Evolutionary conservation across 805 yeast species (phyloP), one percentile per base, ranked within the genome.

Genomic region (Kazachstania taianensis): DNA sequence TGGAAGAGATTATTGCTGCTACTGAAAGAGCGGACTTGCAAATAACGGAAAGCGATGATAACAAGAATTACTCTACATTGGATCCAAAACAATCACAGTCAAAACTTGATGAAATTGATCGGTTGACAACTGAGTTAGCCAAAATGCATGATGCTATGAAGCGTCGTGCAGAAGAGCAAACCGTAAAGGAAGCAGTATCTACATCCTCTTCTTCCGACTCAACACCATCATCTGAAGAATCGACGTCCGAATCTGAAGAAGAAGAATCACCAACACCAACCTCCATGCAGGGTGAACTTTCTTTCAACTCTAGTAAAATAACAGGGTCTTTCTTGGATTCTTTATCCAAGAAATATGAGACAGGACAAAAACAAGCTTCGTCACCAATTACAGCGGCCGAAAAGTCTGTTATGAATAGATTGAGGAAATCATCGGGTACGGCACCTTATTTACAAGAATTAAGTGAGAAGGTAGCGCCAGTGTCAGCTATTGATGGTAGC

Each of bases 311-410:
- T n/a, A n/a, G n/a, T n/a, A n/a, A n/a, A n/a, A n/a, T n/a, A n/a
- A n/a, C n/a, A n/a, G 47, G 55, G 5, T 55, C 62, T 10, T 57
- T 59, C 32, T 44, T 59, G 10, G 60, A 49, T 27, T 32, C 51
- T 1, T 38, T 59, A 32, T 52, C 61, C 1, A 56, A 57, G 26
- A 59, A 57, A 37, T 59, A 55, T 41, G 58, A 56, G 5, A 50
- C 52, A 9, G 57, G 54, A 4, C 51, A 48, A 35, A 44, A 42
- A 13, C 27, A 38, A 13, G 25, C 41, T 9, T 17, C 33, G 7
- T 31, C 42, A 5, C 33, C 39, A 9, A 33, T 38, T 5, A 36
- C 42, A 5, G 28, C 20, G 4, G 35, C 28, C 5, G 47, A 48
- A 38, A 50, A 43, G 25, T 41, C 55, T 1, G 56, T 57, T 28